Evolutionary conservation across 169 alveolate genomes (phyloP).

Genomic region (Neospora caninum): DNA sequence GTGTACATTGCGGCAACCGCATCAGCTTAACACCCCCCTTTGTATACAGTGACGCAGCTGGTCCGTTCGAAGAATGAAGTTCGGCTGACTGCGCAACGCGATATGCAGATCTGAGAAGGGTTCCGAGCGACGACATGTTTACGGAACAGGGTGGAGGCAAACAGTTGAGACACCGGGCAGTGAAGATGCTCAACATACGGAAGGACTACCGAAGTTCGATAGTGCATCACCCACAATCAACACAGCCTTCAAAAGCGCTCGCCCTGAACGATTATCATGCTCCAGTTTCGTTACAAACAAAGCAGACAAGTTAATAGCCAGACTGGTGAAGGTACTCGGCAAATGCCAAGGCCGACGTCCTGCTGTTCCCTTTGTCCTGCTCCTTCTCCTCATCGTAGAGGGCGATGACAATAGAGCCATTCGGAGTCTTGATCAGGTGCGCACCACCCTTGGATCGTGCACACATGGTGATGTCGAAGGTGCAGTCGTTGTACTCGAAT

Average conservation of each 20-base stretch:
- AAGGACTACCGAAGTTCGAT: background rate
- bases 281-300: background rate
- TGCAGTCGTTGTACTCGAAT: conserved; percentile 46
- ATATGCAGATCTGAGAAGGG: background rate
- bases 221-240: background rate
- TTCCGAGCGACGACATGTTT: background rate
- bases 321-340: conserved; percentile 73
- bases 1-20: no score
- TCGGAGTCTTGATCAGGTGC: conserved; percentile 67
- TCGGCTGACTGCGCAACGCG: background rate
- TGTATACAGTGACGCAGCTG: background rate
- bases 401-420: conserved; percentile 72
- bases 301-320: conserved; percentile 64
- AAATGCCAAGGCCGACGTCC: conserved; percentile 71
- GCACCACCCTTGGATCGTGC: conserved; percentile 75
- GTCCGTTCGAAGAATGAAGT: background rate
- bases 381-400: conserved; percentile 75
- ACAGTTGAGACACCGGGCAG: background rate
- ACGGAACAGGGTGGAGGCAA: background rate
- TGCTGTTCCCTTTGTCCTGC: conserved; percentile 72
- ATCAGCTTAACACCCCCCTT: no score
- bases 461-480: conserved; percentile 40
- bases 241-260: background rate
- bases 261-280: background rate
- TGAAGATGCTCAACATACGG: background rate